Conservation (phyloP, 2,329 filamentous ascomycete genomes). For the Colletotrichum spinosum region DNA sequence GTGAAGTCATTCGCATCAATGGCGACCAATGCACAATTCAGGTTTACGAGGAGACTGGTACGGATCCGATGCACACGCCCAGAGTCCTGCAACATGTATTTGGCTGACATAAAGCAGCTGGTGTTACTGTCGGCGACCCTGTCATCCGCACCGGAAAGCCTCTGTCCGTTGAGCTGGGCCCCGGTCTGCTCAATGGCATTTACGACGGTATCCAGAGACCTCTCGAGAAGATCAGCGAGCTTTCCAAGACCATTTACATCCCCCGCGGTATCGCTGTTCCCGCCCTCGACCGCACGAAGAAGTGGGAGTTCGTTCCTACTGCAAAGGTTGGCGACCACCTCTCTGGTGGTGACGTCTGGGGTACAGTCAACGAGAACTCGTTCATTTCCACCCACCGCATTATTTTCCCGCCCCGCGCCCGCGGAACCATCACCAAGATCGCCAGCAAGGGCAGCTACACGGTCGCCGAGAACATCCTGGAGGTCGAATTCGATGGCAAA, state of each 20-base stretch:
- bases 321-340: conserved; percentile 98
- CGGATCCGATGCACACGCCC: conserved; percentile 41
- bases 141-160: conserved; percentile 93
- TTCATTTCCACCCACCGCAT: conserved; percentile 95
- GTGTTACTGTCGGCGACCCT: conserved; percentile 95
- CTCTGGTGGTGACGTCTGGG: conserved; percentile 95
- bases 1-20: conserved; percentile 98
- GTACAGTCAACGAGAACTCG: conserved; percentile 94
- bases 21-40: conserved; percentile 96
- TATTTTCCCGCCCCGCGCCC: conserved; percentile 87
- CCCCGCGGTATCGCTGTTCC: conserved; percentile 92
- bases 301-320: conserved; percentile 94
- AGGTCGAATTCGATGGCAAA: conserved; percentile 96
- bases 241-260: conserved; percentile 93
- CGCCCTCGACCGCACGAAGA: conserved; percentile 88
- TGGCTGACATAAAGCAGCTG: conserved; percentile 67
- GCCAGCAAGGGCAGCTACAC: conserved; percentile 92
- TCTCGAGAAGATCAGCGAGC: conserved; percentile 82
- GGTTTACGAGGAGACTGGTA: conserved; percentile 99
- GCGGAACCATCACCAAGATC: conserved; percentile 92
- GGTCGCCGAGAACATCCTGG: conserved; percentile 91
- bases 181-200: conserved; percentile 97
- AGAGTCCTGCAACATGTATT: not conserved
- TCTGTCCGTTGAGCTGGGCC: conserved; percentile 95
- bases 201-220: conserved; percentile 99